Evolutionary conservation across 805 yeast genomes (phyloP), one percentile per base, ranked within the genome.

Genomic region (Metschnikowia sp.): DNA sequence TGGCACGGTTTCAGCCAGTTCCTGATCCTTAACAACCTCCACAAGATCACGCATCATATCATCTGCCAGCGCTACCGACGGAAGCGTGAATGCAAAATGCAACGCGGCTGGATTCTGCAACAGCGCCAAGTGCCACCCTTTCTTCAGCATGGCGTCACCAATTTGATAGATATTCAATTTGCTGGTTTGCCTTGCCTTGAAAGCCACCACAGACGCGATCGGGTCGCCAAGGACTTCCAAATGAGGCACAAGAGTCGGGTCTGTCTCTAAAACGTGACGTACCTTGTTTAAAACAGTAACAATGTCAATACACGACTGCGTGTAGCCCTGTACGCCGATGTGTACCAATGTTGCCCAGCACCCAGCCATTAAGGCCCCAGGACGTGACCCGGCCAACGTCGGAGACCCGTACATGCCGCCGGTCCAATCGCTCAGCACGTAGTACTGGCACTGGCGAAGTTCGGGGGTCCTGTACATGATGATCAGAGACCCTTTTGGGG

Each of bases 331-430:
- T 47, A 80, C 82, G 35, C 99, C 99, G 47, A 91, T 75, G 52
- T 77, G 76, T 39, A 92, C 69, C 77, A 92, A 69, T 0, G 97
- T 90, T 0, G 97, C 95, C 97, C 98, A 94, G 65, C 98, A 91
- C 0, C 97, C 98, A n/a, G 86, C 98, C 76, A 90, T 86, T 32
- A 92, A 72, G 0, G 98, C 97, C 40, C 99, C 99, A 0, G 98
- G 98, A 54, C 98, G 79, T 10, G 96, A 88, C 1, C 99, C 99
- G 0, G 98, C 97, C 42, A 94, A 70, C 0, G 98, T 94, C 2
- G 98, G 97, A 0, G 97, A 88, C 0, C 97, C 99, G 62, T 92
- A 92, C 56, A 92, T 73, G 0, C 99, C 99, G 31, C 99, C 99
- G 4, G 83, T 74, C 99, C 99, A 92, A 51, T 84, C 88, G 1